These are phyloP conservation scores for Tuber magnatum DNA, from an alignment of 495 filamentous ascomycete species.

Conservation along the genomic window DNA sequence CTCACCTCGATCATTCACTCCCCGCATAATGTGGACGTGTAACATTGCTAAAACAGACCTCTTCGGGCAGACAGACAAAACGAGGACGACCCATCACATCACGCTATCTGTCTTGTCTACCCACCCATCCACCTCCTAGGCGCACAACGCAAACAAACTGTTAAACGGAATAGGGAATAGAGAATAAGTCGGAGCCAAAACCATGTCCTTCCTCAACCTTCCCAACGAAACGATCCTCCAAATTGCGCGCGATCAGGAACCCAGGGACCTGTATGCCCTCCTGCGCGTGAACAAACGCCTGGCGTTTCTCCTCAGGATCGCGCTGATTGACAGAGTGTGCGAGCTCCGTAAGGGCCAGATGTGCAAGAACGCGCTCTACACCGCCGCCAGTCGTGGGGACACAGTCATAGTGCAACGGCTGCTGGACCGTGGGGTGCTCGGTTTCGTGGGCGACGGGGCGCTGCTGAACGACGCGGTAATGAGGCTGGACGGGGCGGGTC, in stretches of 20 bases:
- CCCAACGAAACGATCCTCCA: constrained; percentile 19
- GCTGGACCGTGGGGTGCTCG: not conserved
- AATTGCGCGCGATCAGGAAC: not conserved
- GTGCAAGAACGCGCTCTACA: not conserved
- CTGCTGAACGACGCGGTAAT: not conserved
- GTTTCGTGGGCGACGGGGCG: not conserved
- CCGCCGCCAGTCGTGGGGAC: not conserved
- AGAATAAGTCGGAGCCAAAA: not conserved
- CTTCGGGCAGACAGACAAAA: not conserved
- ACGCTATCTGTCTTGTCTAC: not conserved
- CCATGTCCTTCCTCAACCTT: constrained; percentile 5
- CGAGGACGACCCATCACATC: not conserved
- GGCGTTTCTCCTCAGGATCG: not conserved
- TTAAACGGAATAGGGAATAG: too few relatives aligned
- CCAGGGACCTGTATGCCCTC: constrained; percentile 12
- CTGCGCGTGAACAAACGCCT: constrained; percentile 14
- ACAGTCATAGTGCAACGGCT: not conserved
- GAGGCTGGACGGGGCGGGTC: not conserved
- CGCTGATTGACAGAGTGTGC: constrained; percentile 3
- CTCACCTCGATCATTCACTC: too few relatives aligned
- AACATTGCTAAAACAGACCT: not conserved
- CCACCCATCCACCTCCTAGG: not conserved
- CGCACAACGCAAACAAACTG: not conserved
- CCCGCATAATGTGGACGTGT: too few relatives aligned
- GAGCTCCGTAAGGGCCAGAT: not conserved